Evolutionary conservation across 2,329 filamentous ascomycete genomes (phyloP).

Genomic region (Pezicula carpinea): DNA sequence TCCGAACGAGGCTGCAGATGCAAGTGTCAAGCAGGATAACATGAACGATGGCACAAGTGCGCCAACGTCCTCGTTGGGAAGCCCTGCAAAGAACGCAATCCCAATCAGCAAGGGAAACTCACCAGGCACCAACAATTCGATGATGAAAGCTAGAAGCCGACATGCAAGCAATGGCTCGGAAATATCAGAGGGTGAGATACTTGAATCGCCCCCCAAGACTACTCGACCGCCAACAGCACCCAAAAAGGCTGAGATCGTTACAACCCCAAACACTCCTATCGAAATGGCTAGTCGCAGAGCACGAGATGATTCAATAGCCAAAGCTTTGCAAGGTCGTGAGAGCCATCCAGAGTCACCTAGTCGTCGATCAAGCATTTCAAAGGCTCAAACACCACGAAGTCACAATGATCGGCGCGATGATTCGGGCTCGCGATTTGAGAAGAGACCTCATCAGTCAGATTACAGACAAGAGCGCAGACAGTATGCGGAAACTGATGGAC

Average conservation of each 20-base stretch:
- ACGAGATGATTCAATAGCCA: slow-evolving; percentile 9
- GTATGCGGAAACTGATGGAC: slow-evolving; percentile 12
- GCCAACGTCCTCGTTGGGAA: slow-evolving; percentile 18
- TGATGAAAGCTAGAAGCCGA: slow-evolving; percentile 7
- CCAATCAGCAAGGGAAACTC: slow-evolving; percentile 3
- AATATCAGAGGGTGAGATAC: slow-evolving; percentile 28
- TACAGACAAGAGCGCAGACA: slow-evolving; percentile 15
- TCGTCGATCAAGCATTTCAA: slow-evolving; percentile 14
- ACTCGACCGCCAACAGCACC: slow-evolving; percentile 11
- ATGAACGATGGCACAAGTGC: slow-evolving; percentile 5
- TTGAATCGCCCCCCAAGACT: slow-evolving; percentile 22
- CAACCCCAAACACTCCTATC: slow-evolving; percentile 10
- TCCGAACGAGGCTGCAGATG: background rate
- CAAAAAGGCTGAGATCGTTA: slow-evolving; percentile 13
- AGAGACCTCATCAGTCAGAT: slow-evolving; percentile 6
- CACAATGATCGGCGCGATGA: slow-evolving; percentile 20
- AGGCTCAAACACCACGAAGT: slow-evolving; percentile 8
- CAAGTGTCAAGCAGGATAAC: slow-evolving; percentile 13
- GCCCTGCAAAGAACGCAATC: slow-evolving; percentile 11
- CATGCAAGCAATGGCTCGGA: slow-evolving; percentile 20
- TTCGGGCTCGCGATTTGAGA: slow-evolving; percentile 12
- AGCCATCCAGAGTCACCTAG: slow-evolving; percentile 13
- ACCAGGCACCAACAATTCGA: slow-evolving; percentile 9
- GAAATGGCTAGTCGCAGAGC: slow-evolving; percentile 11
- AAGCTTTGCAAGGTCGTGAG: background rate